Evolutionary conservation across 1,284 basidiomycete genomes (phyloP), one percentile per base, ranked within the genome.

Genomic region (Schizophyllum commune): DNA sequence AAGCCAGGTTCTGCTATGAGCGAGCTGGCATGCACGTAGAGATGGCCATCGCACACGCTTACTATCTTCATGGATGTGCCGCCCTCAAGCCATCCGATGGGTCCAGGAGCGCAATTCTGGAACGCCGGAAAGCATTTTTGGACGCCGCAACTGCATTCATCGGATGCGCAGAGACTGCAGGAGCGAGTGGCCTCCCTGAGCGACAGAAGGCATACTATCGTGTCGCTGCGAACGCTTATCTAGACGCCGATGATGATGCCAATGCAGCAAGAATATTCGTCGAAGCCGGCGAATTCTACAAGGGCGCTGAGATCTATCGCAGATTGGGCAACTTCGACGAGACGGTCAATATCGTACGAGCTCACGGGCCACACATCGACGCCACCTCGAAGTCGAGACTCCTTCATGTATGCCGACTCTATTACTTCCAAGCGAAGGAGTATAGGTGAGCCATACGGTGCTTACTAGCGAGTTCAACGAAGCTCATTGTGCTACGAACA

Each of bases 1-100:
- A n/a, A n/a, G n/a, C n/a, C n/a, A n/a, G n/a, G n/a, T n/a, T 83
- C 59, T 85, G 84, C 61, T 91, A 83, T 61, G 76, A 82, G 59
- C 78, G 82, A 20, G 88, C 88, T 2, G 69, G 64, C 1, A 67
- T 76, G 33, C 69, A 65, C 0, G 74, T 77, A 11, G 77, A 85
- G 67, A 76, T 70, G 3, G 74, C 71, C 1, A 76, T 88, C 58
- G 70, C 75, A 17, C 63, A 72, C 27, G 72, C 76, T 7, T 75
- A 75, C 60, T 69, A 72, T 61, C 68, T n/a, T n/a, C n/a, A n/a
- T n/a, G n/a, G n/a, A n/a, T n/a, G n/a, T n/a, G n/a, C n/a, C n/a
- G n/a, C n/a, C n/a, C n/a, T n/a, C n/a, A n/a, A n/a, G n/a, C n/a
- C n/a, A n/a, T n/a, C n/a, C n/a, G n/a, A n/a, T n/a, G n/a, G 20